These are phyloP conservation scores for Hordeum vulgare DNA, from an alignment of 176 grass and related monocot species.

Conservation along the genomic window MorexV3_pseudomolecules_assembly NC_058518.1:11864897-11865396, in stretches of 20 bases:
- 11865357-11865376: conserved; percentile 58
- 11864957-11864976: conserved; percentile 20
- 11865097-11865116: conserved; percentile 81
- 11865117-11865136: conserved; percentile 52
- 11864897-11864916: background rate
- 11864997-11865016: conserved; percentile 61
- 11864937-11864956: conserved; percentile 43
- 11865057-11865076: conserved; percentile 48
- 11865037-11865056: conserved; percentile 61
- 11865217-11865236: conserved; percentile 37
- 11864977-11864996: conserved; percentile 65
- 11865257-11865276: conserved; percentile 54
- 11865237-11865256: conserved; percentile 84
- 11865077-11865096: conserved; percentile 57
- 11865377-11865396: conserved; percentile 21
- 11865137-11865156: conserved; percentile 23
- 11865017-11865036: conserved; percentile 77
- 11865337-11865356: conserved; percentile 54
- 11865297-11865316: conserved; percentile 73
- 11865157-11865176: conserved; percentile 76
- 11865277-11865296: conserved; percentile 84
- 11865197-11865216: conserved; percentile 55
- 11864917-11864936: conserved; percentile 43
- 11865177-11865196: conserved; percentile 20
- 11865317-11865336: conserved; percentile 70